Percentiles rank a stretch among this genome's conserved stretches.
Evolutionary conservation across 192 early-diverging fungal genomes (phyloP).

Genomic region (Linderina pennispora): DNA sequence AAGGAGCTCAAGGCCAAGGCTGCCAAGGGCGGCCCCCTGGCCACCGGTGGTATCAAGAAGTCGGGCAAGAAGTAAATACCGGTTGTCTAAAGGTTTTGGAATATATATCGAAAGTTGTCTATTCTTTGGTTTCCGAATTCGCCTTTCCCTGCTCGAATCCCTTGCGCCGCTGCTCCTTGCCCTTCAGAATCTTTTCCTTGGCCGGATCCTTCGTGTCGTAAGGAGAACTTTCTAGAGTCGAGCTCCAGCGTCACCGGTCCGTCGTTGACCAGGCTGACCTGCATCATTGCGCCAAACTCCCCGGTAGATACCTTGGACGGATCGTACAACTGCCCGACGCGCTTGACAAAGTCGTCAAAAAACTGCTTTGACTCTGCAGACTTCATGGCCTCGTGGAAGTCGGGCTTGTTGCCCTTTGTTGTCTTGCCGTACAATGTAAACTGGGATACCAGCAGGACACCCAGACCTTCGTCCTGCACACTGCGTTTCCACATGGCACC

Average conservation of each 20-base stretch:
- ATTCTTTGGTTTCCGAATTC: background rate
- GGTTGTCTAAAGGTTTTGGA: no score
- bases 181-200: constrained; percentile 22
- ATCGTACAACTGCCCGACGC: constrained; percentile 58
- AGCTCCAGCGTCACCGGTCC: constrained; percentile 58
- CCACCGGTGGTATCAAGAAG: constrained; percentile 71
- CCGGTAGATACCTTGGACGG: constrained; percentile 69
- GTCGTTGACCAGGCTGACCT: constrained; percentile 83
- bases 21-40: constrained; percentile 56
- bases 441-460: constrained; percentile 86
- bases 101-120: no score
- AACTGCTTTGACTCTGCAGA: constrained; percentile 55
- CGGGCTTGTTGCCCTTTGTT: constrained; percentile 81
- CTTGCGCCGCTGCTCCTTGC: constrained; percentile 1
- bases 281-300: constrained; percentile 96
- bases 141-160: background rate
- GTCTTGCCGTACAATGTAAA: constrained; percentile 88
- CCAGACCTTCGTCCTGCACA: constrained; percentile 64
- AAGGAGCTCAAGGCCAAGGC: constrained; percentile 70
- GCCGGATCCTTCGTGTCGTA: constrained; percentile 9
- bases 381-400: constrained; percentile 90
- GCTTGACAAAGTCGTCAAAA: constrained; percentile 70
- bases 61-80: constrained; percentile 62
- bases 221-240: constrained; percentile 48
- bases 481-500: constrained; percentile 74